Conservation (phyloP, 169 alveolate species). For the Cryptosporidium parvum region DNA sequence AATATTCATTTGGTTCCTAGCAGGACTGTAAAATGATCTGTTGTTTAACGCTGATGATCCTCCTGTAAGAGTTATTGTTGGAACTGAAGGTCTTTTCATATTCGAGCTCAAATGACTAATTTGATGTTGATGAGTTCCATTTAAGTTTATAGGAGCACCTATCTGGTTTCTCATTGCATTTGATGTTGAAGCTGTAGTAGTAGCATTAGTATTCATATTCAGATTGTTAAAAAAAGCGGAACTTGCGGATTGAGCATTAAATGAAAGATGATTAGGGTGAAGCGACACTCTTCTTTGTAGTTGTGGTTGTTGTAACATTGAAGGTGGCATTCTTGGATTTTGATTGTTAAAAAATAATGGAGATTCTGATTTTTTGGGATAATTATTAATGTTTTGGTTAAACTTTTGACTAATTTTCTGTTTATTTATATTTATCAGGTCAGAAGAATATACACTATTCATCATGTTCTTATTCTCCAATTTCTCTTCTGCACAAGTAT, state of each 20-base stretch:
- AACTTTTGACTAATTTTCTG: background rate
- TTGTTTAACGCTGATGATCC: background rate
- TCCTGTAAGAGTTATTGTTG: background rate
- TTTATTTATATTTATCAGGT: background rate
- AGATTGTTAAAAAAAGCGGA: background rate
- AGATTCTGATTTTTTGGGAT: slow-evolving; percentile 12
- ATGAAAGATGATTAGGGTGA: background rate
- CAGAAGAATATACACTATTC: background rate
- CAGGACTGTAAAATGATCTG: background rate
- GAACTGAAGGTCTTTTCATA: background rate
- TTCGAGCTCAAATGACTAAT: background rate
- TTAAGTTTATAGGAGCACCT: background rate
- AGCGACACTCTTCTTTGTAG: background rate
- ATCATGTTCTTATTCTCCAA: slow-evolving; percentile 22
- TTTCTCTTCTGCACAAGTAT: background rate
- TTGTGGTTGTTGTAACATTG: slow-evolving; percentile 12
- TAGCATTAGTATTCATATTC: background rate
- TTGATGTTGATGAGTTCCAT: background rate
- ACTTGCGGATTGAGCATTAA: background rate
- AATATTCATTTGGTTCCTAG: background rate
- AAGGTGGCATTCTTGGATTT: background rate
- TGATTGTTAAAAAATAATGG: background rate
- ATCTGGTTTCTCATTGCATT: background rate
- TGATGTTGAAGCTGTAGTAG: background rate
- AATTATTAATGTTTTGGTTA: background rate